Evolutionary conservation across 2,329 filamentous ascomycete species (phyloP).

Genomic region (Ophiostoma australiae): DNA sequence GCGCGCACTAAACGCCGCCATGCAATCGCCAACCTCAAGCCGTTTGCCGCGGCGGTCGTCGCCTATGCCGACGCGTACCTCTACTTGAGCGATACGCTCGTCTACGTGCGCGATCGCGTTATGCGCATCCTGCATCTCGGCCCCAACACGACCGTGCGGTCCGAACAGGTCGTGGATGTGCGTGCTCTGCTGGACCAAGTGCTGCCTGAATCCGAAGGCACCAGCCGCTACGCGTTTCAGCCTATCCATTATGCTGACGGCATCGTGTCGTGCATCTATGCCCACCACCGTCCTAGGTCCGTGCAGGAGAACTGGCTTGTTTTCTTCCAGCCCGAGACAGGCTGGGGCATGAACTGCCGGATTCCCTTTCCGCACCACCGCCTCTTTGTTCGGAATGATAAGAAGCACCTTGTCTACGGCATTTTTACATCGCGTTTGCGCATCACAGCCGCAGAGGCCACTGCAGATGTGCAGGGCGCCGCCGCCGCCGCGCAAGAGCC

Average conservation of each 20-base stretch:
- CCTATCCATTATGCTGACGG: slow-evolving; percentile 54
- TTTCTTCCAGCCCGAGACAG: slow-evolving; percentile 42
- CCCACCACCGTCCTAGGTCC: slow-evolving; percentile 35
- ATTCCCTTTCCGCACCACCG: slow-evolving; percentile 47
- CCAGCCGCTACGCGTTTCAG: slow-evolving; percentile 44
- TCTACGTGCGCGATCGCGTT: slow-evolving; percentile 49
- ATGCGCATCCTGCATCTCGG: slow-evolving; percentile 59
- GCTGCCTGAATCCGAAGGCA: slow-evolving; percentile 35
- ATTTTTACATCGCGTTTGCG: slow-evolving; percentile 48
- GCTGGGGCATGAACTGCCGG: slow-evolving; percentile 40
- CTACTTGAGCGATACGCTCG: slow-evolving; percentile 52
- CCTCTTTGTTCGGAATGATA: slow-evolving; percentile 64
- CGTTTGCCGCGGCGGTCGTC: slow-evolving; percentile 57
- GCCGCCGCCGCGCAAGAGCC: background rate
- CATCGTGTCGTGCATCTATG: slow-evolving; percentile 55
- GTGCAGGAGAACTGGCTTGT: slow-evolving; percentile 48
- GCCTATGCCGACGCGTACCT: slow-evolving; percentile 57
- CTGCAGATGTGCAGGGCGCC: background rate
- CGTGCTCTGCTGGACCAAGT: slow-evolving; percentile 38
- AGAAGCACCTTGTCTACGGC: slow-evolving; percentile 59
- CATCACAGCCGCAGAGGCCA: background rate
- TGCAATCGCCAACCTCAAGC: slow-evolving; percentile 56
- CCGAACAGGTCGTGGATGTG: slow-evolving; percentile 55
- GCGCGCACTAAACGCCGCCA: slow-evolving; percentile 56
- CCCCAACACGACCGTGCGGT: slow-evolving; percentile 34